Conservation (phyloP, 805 yeast species). For the Saccharomycopsis fermentans region DNA sequence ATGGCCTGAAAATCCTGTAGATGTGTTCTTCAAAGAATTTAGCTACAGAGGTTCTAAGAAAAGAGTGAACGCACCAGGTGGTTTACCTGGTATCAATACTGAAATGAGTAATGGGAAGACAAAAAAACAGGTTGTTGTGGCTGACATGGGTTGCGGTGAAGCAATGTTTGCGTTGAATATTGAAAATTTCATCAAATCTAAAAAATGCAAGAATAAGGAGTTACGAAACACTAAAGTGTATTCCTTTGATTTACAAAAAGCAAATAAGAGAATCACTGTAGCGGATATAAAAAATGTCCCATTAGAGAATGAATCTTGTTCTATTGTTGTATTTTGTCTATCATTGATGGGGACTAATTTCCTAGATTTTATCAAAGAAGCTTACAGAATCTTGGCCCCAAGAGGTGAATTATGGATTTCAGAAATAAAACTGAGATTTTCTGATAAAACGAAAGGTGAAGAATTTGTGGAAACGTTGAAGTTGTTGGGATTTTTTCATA, state of each 20-base stretch:
- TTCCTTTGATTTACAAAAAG: conserved; percentile 84
- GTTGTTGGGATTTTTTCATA: conserved; percentile 75
- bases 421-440: conserved; percentile 87
- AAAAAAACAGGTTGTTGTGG: conserved; percentile 59
- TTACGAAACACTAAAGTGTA: conserved; percentile 51
- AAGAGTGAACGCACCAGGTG: conserved; percentile 92
- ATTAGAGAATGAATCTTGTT: conserved; percentile 63
- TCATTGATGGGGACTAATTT: conserved; percentile 97
- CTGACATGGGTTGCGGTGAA: conserved; percentile 99
- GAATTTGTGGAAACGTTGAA: conserved; percentile 76
- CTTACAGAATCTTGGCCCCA: conserved; percentile 76
- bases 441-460: conserved; percentile 52
- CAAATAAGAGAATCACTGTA: conserved; percentile 87
- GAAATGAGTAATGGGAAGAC: conserved; percentile 26
- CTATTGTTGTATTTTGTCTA: conserved; percentile 85
- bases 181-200: conserved; percentile 34
- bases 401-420: conserved; percentile 96
- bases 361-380: conserved; percentile 84
- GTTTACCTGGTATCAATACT: conserved; percentile 61
- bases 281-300: conserved; percentile 94
- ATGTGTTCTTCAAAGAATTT: conserved; percentile 69
- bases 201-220: conserved; percentile 30
- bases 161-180: conserved; percentile 75
- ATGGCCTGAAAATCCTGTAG: conserved; percentile 99
- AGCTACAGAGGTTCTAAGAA: conserved; percentile 41